Percentiles rank a stretch among this genome's conserved stretches.
Evolutionary conservation across 805 yeast genomes (phyloP).

Genomic region (Komagataella ulmi): DNA sequence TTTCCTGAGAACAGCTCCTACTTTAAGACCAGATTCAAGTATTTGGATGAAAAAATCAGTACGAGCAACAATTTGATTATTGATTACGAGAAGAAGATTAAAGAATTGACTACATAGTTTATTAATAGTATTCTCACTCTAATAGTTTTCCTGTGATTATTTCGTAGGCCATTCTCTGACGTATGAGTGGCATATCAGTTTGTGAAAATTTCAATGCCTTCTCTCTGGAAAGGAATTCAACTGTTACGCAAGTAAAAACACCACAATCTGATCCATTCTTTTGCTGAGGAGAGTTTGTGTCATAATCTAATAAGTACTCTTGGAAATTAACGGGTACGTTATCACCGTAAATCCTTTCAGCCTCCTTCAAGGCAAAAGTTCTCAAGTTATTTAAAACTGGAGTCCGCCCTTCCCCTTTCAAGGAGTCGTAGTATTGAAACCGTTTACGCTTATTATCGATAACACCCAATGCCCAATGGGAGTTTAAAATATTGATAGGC

Average conservation of each 20-base stretch:
- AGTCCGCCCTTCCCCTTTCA: conserved; percentile 26
- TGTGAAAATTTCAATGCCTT: conserved; percentile 42
- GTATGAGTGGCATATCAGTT: conserved; percentile 51
- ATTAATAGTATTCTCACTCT: conserved; percentile 4
- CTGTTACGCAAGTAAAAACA: conserved; percentile 76
- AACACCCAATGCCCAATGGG: conserved; percentile 89
- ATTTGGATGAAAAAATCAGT: conserved; percentile 54
- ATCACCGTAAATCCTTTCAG: conserved; percentile 33
- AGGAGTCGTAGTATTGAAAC: conserved; percentile 69
- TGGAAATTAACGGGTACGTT: conserved; percentile 17
- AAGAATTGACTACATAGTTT: conserved; percentile 11
- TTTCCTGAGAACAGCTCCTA: conserved; percentile 40
- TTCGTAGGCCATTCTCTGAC: conserved; percentile 60
- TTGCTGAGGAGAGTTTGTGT: conserved; percentile 58
- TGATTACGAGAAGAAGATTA: conserved; percentile 30
- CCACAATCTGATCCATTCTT: conserved; percentile 92
- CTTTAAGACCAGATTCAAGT: conserved; percentile 49
- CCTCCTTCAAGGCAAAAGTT: conserved; percentile 57
- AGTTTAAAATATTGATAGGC: conserved; percentile 72
- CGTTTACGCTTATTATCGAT: conserved; percentile 47
- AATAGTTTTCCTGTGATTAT: conserved; percentile 17
- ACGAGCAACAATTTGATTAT: conserved; percentile 38
- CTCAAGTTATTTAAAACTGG: conserved; percentile 34
- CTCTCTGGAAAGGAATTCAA: conserved; percentile 43
- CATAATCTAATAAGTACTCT: conserved; percentile 11